Evolutionary conservation across 345 rosid species (phyloP).

Genomic region (Hypericum androsaemum): DNA sequence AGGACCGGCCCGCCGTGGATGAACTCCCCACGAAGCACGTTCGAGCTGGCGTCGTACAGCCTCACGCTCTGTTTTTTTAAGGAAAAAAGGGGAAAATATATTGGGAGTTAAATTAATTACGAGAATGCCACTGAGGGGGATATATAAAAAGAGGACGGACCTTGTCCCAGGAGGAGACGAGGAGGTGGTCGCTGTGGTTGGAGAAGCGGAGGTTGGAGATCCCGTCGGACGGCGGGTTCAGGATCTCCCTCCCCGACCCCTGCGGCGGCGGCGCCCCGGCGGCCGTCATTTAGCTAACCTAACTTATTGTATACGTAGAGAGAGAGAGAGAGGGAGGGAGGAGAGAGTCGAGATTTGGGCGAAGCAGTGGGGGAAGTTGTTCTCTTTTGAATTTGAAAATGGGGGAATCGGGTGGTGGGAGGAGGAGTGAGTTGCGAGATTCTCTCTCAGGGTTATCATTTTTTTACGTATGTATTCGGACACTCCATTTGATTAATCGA

Average conservation of each 20-base stretch:
- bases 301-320: neutral
- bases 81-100: neutral
- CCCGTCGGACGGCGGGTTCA: conserved; percentile 82
- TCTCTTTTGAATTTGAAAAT: conserved; percentile 7
- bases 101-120: neutral
- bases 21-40: conserved; percentile 77
- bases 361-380: neutral
- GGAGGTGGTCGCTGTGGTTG: conserved; percentile 84
- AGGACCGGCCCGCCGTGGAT: conserved; percentile 86
- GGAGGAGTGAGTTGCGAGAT: neutral
- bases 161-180: conserved; percentile 98
- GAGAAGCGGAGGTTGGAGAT: conserved; percentile 92
- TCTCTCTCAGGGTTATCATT: too few relatives aligned
- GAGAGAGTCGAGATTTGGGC: neutral
- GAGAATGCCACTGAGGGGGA: neutral
- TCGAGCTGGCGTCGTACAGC: conserved; percentile 69
- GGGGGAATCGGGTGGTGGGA: neutral
- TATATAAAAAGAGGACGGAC: conserved; percentile 16
- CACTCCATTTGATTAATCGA: too few relatives aligned
- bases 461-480: too few relatives aligned
- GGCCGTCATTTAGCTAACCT: conserved; percentile 22
- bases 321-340: neutral
- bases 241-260: conserved; percentile 66
- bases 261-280: conserved; percentile 42
- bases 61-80: conserved; percentile 41